These are phyloP conservation scores for Xylariales sp. DNA, from an alignment of 2,329 filamentous ascomycete genomes.

Conservation along the genomic window DNA sequence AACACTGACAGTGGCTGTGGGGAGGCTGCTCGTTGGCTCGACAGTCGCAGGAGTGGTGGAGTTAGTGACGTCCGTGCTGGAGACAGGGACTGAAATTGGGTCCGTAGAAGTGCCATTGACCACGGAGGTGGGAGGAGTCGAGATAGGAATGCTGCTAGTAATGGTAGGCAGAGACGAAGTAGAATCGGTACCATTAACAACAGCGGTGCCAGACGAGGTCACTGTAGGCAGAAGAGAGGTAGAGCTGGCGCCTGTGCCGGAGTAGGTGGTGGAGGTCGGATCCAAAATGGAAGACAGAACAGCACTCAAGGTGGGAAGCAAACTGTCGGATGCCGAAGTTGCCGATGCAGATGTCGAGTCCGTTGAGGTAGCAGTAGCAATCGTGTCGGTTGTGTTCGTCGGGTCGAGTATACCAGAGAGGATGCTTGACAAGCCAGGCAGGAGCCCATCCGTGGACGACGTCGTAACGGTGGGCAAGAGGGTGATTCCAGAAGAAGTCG, in stretches of 20 bases:
- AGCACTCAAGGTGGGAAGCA: neutral
- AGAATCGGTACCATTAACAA: neutral
- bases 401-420: slow-evolving; percentile 7
- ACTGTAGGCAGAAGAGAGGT: slow-evolving; percentile 3
- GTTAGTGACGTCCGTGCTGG: slow-evolving; percentile 1
- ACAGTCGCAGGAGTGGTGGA: slow-evolving; percentile 1
- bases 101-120: neutral
- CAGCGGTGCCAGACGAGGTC: neutral
- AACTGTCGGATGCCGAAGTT: neutral
- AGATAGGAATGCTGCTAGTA: neutral
- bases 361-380: neutral
- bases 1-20: slow-evolving; percentile 2
- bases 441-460: slow-evolving; percentile 1
- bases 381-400: slow-evolving; percentile 1
- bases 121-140: neutral
- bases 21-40: neutral
- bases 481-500: neutral
- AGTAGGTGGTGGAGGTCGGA: neutral
- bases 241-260: slow-evolving; percentile 2
- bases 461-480: slow-evolving; percentile 5
- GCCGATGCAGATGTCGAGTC: neutral
- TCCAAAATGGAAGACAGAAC: slow-evolving; percentile 1
- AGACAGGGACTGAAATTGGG: neutral
- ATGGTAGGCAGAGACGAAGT: neutral
- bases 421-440: slow-evolving; percentile 1